These are phyloP conservation scores for Spizellomyces sp. DNA, from an alignment of 192 early-diverging fungal genomes.

Conservation along the genomic window DNA sequence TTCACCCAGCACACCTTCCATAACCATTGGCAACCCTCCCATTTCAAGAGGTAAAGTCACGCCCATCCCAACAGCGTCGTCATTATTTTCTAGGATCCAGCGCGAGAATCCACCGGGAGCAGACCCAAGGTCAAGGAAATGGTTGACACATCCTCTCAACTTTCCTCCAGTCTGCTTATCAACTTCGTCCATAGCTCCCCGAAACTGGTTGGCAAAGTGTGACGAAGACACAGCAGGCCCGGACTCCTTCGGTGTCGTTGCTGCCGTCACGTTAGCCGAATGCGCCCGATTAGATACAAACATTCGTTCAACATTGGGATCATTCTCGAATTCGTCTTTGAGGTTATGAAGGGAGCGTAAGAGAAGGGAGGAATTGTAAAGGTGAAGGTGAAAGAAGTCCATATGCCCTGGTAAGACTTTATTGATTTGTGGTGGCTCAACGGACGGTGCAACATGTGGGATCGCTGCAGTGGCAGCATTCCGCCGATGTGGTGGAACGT, in stretches of 20 bases:
- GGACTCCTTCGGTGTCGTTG: constrained; percentile 1
- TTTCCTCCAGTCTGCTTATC: constrained; percentile 2
- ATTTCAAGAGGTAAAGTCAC: constrained; percentile 30
- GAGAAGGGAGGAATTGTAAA: constrained; percentile 7
- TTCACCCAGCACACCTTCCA: constrained; percentile 24
- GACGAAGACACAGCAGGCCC: neutral
- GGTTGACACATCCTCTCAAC: constrained; percentile 13
- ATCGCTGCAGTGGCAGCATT: neutral
- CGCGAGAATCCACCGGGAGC: constrained; percentile 27
- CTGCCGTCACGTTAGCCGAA: neutral
- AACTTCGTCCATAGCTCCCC: constrained; percentile 31
- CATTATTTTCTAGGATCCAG: constrained; percentile 28
- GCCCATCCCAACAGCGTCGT: constrained; percentile 17
- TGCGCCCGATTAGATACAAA: constrained; percentile 18
- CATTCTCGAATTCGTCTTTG: constrained; percentile 27
- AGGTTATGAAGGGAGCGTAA: constrained; percentile 4
- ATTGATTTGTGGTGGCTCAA: neutral
- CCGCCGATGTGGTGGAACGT: constrained; percentile 16
- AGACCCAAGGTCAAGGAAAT: constrained; percentile 23
- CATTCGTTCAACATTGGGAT: constrained; percentile 26
- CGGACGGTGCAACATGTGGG: neutral
- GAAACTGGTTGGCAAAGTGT: constrained; percentile 25
- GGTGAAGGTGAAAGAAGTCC: constrained; percentile 25
- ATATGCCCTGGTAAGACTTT: neutral
- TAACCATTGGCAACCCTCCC: constrained; percentile 29